Percentiles rank a stretch among this genome's conserved stretches.
phyloP scores from a whole-genome alignment of 257 asterid species.

The Solanum chiquidenum region DNA sequence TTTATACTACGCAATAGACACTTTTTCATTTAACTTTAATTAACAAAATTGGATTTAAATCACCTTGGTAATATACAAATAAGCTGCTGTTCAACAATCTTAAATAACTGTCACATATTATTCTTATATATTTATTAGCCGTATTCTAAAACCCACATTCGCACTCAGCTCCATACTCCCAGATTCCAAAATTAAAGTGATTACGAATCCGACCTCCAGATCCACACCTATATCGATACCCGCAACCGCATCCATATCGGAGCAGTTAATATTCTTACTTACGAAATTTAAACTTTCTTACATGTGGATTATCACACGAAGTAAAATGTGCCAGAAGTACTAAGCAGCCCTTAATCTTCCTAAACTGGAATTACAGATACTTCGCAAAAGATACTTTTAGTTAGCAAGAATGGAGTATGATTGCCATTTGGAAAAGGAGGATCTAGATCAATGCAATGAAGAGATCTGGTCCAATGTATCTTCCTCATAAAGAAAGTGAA shows the following conservation, averaged over 20 bases:
- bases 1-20: neutral
- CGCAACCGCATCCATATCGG: neutral
- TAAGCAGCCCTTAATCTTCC: neutral
- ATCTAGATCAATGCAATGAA: neutral
- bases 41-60: neutral
- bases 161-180: neutral
- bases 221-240: neutral
- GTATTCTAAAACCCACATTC: neutral
- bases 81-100: neutral
- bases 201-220: neutral
- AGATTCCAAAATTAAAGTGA: neutral
- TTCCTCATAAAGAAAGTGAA: neutral
- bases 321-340: neutral
- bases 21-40: neutral
- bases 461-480: neutral
- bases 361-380: neutral
- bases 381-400: neutral
- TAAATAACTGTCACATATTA: neutral
- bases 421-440: neutral
- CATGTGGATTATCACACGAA: neutral
- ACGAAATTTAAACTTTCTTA: neutral
- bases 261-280: neutral
- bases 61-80: neutral
- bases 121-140: neutral
- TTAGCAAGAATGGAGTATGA: neutral